Evolutionary conservation across 345 rosid species (phyloP).

Genomic region (Gossypium anomalum): DNA sequence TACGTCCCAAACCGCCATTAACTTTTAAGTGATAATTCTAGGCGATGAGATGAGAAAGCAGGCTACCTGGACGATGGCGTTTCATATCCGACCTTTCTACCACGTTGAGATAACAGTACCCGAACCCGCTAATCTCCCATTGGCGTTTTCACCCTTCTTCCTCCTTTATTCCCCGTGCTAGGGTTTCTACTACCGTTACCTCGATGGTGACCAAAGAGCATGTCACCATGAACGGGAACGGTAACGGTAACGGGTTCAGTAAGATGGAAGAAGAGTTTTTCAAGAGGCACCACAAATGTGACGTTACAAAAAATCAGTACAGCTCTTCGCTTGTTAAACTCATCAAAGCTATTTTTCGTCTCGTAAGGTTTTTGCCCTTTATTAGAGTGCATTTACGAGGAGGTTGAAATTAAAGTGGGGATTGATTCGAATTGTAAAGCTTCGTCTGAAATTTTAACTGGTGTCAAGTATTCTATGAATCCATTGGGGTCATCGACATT

Average conservation of each 20-base stretch:
- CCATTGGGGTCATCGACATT: not conserved
- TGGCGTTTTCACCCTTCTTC: not conserved
- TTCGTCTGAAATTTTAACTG: not conserved
- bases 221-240: conserved; percentile 23
- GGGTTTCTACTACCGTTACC: not conserved
- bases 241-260: conserved; percentile 19
- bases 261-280: conserved; percentile 48
- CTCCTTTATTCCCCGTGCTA: not conserved
- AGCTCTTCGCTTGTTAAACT: no score
- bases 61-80: conserved; percentile 19
- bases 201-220: conserved; percentile 29
- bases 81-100: conserved; percentile 24
- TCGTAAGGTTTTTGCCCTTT: not conserved
- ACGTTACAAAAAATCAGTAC: conserved; percentile 28
- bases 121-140: not conserved
- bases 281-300: conserved; percentile 54
- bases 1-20: not conserved
- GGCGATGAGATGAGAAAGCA: not conserved
- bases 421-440: not conserved
- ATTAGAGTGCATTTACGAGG: not conserved
- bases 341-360: no score
- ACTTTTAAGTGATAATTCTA: not conserved
- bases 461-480: not conserved
- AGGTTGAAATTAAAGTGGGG: not conserved
- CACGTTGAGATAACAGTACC: not conserved